phyloP scores from a whole-genome alignment of 192 early-diverging fungal species.

The Thamnidium elegans region DNA sequence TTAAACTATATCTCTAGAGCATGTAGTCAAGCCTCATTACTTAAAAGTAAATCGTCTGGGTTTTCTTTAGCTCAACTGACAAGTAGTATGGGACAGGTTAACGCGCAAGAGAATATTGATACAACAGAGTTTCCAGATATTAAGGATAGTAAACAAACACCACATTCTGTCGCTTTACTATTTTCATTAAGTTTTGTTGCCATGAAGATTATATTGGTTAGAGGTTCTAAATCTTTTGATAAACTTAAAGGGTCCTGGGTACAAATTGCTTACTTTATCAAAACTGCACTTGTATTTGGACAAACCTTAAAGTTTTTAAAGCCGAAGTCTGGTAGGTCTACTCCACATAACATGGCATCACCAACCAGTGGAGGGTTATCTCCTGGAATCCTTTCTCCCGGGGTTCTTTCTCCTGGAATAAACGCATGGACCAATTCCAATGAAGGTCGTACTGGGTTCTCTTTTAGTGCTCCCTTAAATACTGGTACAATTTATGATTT shows the following conservation, averaged over 20 bases:
- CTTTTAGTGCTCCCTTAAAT: background rate
- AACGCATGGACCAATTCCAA: background rate
- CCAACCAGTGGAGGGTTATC: background rate
- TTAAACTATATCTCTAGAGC: constrained; percentile 22
- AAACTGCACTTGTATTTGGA: constrained; percentile 36
- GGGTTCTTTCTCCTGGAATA: background rate
- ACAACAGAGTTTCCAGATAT: constrained; percentile 1
- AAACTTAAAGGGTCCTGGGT: constrained; percentile 43
- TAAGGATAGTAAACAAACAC: constrained; percentile 14
- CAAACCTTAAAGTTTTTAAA: constrained; percentile 27
- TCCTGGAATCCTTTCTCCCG: background rate
- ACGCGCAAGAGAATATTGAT: background rate
- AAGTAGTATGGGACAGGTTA: background rate
- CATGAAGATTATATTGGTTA: constrained; percentile 50
- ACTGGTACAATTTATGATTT: constrained; percentile 34
- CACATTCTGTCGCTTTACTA: constrained; percentile 29
- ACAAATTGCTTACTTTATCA: constrained; percentile 39
- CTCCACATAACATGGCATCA: background rate
- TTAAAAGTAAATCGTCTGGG: constrained; percentile 16
- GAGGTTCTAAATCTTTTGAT: constrained; percentile 45
- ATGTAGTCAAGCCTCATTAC: constrained; percentile 24
- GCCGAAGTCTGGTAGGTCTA: constrained; percentile 4
- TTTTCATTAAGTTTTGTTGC: constrained; percentile 51
- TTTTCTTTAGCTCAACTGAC: constrained; percentile 26
- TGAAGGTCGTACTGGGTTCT: background rate